A percentile compares a stretch with the other conserved stretches of the same genome.
Evolutionary conservation across 805 yeast genomes (phyloP).

Genomic region (Huiozyma naganishii): DNA sequence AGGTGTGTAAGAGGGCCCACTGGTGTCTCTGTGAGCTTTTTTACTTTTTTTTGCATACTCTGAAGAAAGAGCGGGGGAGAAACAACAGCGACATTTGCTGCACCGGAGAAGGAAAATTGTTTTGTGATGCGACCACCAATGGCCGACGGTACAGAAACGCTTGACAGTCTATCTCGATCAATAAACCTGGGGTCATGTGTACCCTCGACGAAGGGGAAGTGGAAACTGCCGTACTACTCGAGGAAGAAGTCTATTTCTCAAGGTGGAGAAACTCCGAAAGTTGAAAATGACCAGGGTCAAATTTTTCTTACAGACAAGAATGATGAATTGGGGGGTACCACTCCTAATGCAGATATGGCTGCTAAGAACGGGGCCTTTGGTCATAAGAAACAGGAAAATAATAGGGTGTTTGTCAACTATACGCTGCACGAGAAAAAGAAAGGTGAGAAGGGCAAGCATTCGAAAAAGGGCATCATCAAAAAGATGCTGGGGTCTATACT

Average conservation of each 20-base stretch:
- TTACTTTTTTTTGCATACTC: no score
- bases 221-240: background rate
- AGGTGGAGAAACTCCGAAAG: no score
- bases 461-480: background rate
- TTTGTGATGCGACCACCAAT: no score
- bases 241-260: background rate
- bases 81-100: background rate
- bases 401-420: constrained; percentile 21
- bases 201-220: background rate
- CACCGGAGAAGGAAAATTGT: background rate
- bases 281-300: background rate
- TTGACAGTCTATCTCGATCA: no score
- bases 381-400: no score
- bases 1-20: background rate
- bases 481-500: constrained; percentile 3
- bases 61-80: no score
- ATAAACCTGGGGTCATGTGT: no score
- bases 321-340: background rate
- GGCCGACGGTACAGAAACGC: no score
- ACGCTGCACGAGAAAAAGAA: constrained; percentile 4
- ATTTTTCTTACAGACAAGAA: background rate
- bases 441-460: background rate
- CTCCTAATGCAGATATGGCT: no score
- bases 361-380: no score
- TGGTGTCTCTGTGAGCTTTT: background rate